Evolutionary conservation across 495 filamentous ascomycete genomes (phyloP), one percentile per base, ranked within the genome.

Genomic region (Penicillium atrosanguineum): DNA sequence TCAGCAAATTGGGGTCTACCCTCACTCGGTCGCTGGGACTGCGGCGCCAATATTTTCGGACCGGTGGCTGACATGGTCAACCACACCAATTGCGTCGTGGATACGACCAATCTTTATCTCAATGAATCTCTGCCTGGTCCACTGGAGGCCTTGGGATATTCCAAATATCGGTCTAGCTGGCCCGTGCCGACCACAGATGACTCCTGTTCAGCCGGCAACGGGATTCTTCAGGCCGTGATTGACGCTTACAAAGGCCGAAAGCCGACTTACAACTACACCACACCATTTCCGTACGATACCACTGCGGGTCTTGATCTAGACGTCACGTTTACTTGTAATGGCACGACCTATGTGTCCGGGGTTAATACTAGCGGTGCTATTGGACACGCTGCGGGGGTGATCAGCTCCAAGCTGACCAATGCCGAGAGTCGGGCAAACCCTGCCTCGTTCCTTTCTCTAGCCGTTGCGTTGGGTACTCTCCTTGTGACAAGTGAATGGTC

Each of bases 221-320:
- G 69, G 40, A 68, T 77, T 25, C 61, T 75, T 15, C 60, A 63
- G 25, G 55, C 59, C n/a, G 75, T 78, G 45, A 60, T 67, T 46
- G 52, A 61, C 21, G 67, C 64, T 21, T 75, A 69, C 53, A 64
- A 56, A 6, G 50, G 56, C 18, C 56, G 45, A 14, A 44, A 49
- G 23, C 56, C 70, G 0, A 69, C 68, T 0, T 70, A 65, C 55
- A 69, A 75, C 53, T 75, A 75, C 55, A 70, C 68, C 4, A 61
- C 59, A 23, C 71, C 69, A 20, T 71, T 71, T 52, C 69, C 71
- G 9, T 71, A 69, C n/a, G 69, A 74, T 37, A 54, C 63, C 8
- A 52, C 53, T 43, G 56, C 47, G 25, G 57, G 50, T 41, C 62
- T 67, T 41, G 68, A 67, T 40, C 45, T 55, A 6, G 46, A 58